Evolutionary conservation across 768 basidiomycete genomes (phyloP).

Genomic region (Mycena albidolilacea): DNA sequence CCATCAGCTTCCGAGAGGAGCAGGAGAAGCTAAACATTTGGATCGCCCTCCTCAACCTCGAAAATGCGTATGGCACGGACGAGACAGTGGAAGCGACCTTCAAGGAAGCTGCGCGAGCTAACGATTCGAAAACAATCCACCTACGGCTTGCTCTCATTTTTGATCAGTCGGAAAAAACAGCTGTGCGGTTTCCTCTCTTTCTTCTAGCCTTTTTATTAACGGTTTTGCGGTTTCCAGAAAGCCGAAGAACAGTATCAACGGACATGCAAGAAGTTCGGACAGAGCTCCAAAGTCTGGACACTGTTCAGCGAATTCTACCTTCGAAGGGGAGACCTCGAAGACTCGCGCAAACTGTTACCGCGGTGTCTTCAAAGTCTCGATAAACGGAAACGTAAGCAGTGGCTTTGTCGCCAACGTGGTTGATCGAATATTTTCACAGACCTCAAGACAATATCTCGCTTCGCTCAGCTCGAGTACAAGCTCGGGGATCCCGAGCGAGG

Average conservation of each 20-base stretch:
- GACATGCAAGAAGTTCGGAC: slow-evolving; percentile 94
- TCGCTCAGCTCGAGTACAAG: slow-evolving; percentile 96
- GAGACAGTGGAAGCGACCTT: slow-evolving; percentile 85
- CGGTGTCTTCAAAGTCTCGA: slow-evolving; percentile 92
- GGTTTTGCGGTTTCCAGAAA: slow-evolving; percentile 64
- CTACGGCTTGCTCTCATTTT: slow-evolving; percentile 88
- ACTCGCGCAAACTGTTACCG: slow-evolving; percentile 88
- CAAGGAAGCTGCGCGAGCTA: slow-evolving; percentile 90
- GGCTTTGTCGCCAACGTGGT: not conserved
- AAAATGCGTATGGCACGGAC: slow-evolving; percentile 92
- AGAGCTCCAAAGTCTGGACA: slow-evolving; percentile 95
- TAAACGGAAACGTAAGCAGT: slow-evolving; percentile 89
- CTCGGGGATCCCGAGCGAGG: slow-evolving; percentile 95
- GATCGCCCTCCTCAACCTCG: slow-evolving; percentile 96
- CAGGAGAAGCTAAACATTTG: slow-evolving; percentile 96
- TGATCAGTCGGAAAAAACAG: slow-evolving; percentile 84
- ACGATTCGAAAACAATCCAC: slow-evolving; percentile 94
- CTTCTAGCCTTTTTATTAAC: slow-evolving; percentile 10
- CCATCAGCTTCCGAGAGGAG: slow-evolving; percentile 96
- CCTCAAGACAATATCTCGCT: slow-evolving; percentile 94
- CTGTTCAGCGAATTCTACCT: slow-evolving; percentile 89
- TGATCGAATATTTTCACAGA: slow-evolving; percentile 62
- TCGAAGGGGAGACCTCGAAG: slow-evolving; percentile 78
- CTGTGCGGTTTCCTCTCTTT: slow-evolving; percentile 62
- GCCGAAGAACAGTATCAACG: slow-evolving; percentile 94